These are phyloP conservation scores for Pisolithus thermaeus DNA, from an alignment of 1,284 basidiomycete species.

Conservation along the genomic window DNA sequence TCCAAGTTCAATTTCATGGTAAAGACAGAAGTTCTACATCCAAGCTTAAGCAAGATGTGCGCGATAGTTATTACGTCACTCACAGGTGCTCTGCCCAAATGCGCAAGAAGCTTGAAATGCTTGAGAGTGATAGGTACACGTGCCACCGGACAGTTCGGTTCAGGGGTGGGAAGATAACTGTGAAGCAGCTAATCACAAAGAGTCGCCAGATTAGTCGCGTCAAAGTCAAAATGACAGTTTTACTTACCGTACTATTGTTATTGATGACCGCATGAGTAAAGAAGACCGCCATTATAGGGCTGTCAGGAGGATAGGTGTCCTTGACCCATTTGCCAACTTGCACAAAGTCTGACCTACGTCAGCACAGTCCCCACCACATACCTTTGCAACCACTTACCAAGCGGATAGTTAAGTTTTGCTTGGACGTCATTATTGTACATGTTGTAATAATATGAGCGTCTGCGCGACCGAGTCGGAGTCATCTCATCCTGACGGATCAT, in stretches of 20 bases:
- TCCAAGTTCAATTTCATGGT: slow-evolving; percentile 54
- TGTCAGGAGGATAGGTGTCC: slow-evolving; percentile 46
- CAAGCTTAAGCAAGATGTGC: background rate
- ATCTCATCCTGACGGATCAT: slow-evolving; percentile 69
- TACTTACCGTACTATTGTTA: slow-evolving; percentile 46
- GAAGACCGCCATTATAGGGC: slow-evolving; percentile 57
- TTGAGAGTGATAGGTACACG: slow-evolving; percentile 67
- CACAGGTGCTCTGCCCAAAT: slow-evolving; percentile 53
- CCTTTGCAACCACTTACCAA: slow-evolving; percentile 32
- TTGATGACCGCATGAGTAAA: slow-evolving; percentile 68
- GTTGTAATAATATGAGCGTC: slow-evolving; percentile 46
- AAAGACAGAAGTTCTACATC: slow-evolving; percentile 46
- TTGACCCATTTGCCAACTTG: slow-evolving; percentile 57
- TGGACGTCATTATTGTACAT: slow-evolving; percentile 35
- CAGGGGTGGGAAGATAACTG: slow-evolving; percentile 35
- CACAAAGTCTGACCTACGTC: slow-evolving; percentile 39
- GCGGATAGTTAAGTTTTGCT: slow-evolving; percentile 48
- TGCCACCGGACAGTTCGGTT: slow-evolving; percentile 19
- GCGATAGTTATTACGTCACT: slow-evolving; percentile 18
- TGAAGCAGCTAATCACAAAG: slow-evolving; percentile 37
- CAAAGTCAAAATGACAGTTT: background rate
- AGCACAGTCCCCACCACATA: background rate
- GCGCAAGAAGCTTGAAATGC: slow-evolving; percentile 67
- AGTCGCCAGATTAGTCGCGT: background rate
- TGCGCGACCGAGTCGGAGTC: slow-evolving; percentile 47